Conservation (phyloP, 495 filamentous ascomycete genomes). For the Sordaria brevicollis region DNA sequence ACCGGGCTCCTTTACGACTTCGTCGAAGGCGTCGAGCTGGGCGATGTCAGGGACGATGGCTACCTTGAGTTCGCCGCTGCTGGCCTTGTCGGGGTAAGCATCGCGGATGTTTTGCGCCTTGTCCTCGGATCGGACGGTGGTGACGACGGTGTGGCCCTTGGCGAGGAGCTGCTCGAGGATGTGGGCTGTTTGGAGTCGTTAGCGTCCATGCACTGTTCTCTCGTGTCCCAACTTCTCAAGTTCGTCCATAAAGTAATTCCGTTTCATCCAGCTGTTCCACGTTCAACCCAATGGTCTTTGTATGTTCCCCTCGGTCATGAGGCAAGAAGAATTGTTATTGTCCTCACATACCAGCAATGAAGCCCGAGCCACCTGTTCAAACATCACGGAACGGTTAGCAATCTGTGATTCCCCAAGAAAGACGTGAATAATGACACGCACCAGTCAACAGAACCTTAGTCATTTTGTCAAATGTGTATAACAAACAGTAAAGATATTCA, state of each 20-base stretch:
- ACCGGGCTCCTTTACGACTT: slow-evolving; percentile 63
- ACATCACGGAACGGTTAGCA: neutral
- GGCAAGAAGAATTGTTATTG: neutral
- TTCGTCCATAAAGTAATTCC: neutral
- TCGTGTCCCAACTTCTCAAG: neutral
- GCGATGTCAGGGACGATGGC: slow-evolving; percentile 80
- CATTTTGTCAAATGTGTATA: slow-evolving; percentile 29
- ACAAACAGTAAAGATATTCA: neutral
- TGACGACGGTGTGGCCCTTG: slow-evolving; percentile 62
- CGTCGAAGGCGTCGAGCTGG: slow-evolving; percentile 62
- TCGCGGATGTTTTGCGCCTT: slow-evolving; percentile 69
- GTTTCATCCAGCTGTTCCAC: neutral
- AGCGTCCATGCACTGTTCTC: neutral
- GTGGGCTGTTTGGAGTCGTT: slow-evolving; percentile 43
- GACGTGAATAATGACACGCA: slow-evolving; percentile 13
- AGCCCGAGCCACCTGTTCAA: slow-evolving; percentile 35
- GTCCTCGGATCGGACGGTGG: slow-evolving; percentile 69
- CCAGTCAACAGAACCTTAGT: slow-evolving; percentile 51
- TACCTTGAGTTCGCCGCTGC: slow-evolving; percentile 58
- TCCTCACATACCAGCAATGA: slow-evolving; percentile 36
- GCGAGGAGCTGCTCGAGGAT: slow-evolving; percentile 65
- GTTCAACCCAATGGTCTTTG: neutral
- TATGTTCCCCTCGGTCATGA: neutral
- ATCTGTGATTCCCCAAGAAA: neutral
- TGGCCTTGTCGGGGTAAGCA: slow-evolving; percentile 45